Percentiles rank a stretch among this genome's conserved stretches.
phyloP scores from a whole-genome alignment of 2,329 filamentous ascomycete genomes.

The Penicillium crustosum region DNA sequence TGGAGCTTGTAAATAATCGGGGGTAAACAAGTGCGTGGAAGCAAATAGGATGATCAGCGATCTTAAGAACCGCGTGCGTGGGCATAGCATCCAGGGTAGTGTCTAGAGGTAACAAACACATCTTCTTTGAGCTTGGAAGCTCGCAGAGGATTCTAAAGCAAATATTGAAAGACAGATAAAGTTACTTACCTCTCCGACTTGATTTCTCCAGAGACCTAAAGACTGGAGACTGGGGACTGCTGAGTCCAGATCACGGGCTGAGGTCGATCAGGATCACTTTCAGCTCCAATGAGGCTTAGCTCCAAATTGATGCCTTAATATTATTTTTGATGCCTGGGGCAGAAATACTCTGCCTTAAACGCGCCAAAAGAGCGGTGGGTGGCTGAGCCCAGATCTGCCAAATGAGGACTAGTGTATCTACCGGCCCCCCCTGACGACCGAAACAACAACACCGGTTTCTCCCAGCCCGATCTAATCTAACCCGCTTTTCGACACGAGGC shows the following conservation, averaged over 20 bases:
- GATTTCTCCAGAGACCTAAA: constrained; percentile 9
- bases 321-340: neutral
- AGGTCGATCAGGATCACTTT: constrained; percentile 14
- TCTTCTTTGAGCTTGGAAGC: constrained; percentile 1
- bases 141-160: neutral
- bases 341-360: neutral
- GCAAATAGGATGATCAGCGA: constrained; percentile 31
- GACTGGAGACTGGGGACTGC: constrained; percentile 16
- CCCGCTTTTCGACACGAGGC: constrained; percentile 21
- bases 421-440: constrained; percentile 26
- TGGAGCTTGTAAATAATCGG: constrained; percentile 17
- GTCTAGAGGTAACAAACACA: constrained; percentile 10
- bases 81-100: constrained; percentile 30
- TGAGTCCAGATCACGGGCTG: constrained; percentile 21
- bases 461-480: constrained; percentile 25
- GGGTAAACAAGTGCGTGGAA: constrained; percentile 42
- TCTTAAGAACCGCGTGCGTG: constrained; percentile 36
- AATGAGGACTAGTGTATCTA: constrained; percentile 11
- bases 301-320: neutral
- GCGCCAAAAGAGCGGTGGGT: constrained; percentile 12
- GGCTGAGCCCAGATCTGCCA: constrained; percentile 4
- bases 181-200: constrained; percentile 8
- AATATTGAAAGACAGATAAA: neutral
- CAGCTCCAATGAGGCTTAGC: constrained; percentile 10
- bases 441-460: constrained; percentile 24